Conservation (phyloP, 2,329 filamentous ascomycete species). For the Trichoderma pleuroti region DNA sequence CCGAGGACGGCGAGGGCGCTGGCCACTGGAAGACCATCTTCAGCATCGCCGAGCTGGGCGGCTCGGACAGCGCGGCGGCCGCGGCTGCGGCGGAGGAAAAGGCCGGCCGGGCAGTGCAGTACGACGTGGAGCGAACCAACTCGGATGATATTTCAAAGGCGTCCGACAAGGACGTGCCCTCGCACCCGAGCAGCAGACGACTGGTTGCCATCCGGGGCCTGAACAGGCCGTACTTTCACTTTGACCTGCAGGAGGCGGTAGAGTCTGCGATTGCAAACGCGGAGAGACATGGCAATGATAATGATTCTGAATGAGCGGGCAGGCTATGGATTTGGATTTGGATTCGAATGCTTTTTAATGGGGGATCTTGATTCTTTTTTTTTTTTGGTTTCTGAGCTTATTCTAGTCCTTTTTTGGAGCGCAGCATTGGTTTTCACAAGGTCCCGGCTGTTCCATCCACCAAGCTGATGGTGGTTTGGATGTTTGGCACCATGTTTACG, state of each 20-base stretch:
- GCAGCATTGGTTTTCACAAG: not conserved
- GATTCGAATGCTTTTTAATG: not conserved
- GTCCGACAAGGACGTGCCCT: constrained; percentile 30
- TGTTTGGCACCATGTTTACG: not conserved
- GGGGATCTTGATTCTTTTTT: not conserved
- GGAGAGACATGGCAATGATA: constrained; percentile 20
- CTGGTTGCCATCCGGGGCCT: constrained; percentile 42
- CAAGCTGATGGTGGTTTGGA: not conserved
- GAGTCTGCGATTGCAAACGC: constrained; percentile 42
- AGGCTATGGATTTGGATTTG: not conserved
- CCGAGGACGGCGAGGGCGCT: constrained; percentile 23
- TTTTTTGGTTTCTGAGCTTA: not conserved
- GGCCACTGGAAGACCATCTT: constrained; percentile 72
- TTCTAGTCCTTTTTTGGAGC: not conserved
- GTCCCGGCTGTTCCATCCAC: not conserved
- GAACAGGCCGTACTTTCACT: constrained; percentile 51
- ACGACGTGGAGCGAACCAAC: constrained; percentile 31
- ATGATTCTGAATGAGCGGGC: not conserved
- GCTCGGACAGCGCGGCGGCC: constrained; percentile 57
- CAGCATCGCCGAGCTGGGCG: constrained; percentile 82
- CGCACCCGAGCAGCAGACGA: constrained; percentile 29
- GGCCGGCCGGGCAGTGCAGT: constrained; percentile 24
- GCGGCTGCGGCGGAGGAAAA: constrained; percentile 61
- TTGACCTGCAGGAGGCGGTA: constrained; percentile 48
- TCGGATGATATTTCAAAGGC: constrained; percentile 23